A percentile compares a stretch with the other conserved stretches of the same genome.
These are phyloP conservation scores for Dendrocalamus latiflorus DNA, from an alignment of 202 grass and related monocot species.

Conservation along the genomic window DNA sequence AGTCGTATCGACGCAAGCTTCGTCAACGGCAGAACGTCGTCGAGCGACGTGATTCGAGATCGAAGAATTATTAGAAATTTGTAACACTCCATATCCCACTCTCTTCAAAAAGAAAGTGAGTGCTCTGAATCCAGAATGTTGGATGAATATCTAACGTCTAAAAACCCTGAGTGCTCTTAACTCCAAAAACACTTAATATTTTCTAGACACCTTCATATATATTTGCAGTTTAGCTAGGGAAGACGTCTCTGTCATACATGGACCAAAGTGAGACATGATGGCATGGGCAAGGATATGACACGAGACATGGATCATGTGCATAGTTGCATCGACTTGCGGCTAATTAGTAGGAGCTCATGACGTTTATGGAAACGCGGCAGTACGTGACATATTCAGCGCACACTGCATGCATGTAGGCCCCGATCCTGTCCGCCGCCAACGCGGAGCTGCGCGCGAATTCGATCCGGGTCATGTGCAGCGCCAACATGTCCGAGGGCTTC, in stretches of 20 bases:
- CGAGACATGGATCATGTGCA: neutral
- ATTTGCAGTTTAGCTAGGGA: neutral
- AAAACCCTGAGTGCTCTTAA: too few relatives aligned
- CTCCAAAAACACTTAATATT: too few relatives aligned
- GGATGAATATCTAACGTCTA: too few relatives aligned
- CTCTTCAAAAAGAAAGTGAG: too few relatives aligned
- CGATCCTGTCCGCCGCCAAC: conserved; percentile 24
- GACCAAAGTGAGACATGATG: neutral
- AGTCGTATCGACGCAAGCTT: too few relatives aligned
- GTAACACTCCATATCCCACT: too few relatives aligned
- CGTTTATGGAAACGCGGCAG: neutral
- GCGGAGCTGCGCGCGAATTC: conserved; percentile 22
- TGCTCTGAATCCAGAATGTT: too few relatives aligned
- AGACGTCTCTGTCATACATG: conserved; percentile 8
- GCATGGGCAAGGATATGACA: neutral
- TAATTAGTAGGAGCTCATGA: neutral
- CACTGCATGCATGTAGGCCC: conserved; percentile 1
- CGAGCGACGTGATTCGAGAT: too few relatives aligned
- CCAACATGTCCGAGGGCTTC: conserved; percentile 46
- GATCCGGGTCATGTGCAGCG: conserved; percentile 39
- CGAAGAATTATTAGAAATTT: too few relatives aligned
- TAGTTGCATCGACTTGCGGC: neutral
- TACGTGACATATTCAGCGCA: neutral
- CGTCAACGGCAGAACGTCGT: too few relatives aligned
- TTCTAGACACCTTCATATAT: too few relatives aligned